A percentile compares a stretch with the other conserved stretches of the same genome.
Conservation (phyloP, 208 protist genomes). For the Wallacemonas collosoma region DNA sequence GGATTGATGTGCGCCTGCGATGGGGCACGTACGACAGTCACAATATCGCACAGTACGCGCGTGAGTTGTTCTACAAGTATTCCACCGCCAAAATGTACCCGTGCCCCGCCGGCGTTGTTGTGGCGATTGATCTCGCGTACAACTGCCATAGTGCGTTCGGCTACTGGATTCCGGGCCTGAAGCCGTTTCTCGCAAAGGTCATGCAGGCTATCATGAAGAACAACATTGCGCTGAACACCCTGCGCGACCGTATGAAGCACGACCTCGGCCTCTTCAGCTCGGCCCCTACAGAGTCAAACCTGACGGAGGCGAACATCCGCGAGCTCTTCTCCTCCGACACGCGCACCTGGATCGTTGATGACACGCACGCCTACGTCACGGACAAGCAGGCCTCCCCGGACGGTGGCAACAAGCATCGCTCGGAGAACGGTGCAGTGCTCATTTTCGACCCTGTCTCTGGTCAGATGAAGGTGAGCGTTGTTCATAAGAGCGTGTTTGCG, state of each 20-base stretch:
- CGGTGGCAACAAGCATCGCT: slow-evolving; percentile 97
- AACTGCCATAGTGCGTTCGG: slow-evolving; percentile 99
- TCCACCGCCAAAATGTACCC: slow-evolving; percentile 99
- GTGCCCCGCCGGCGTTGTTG: slow-evolving; percentile 98
- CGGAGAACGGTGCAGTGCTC: slow-evolving; percentile 99
- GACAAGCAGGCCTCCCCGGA: slow-evolving; percentile 99
- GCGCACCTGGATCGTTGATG: slow-evolving; percentile 99
- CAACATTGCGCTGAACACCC: slow-evolving; percentile 99
- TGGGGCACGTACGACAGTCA: slow-evolving; percentile 99
- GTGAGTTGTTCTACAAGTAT: slow-evolving; percentile 99
- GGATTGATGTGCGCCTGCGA: slow-evolving; percentile 99
- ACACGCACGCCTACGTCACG: slow-evolving; percentile 99
- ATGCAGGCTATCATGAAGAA: slow-evolving; percentile 99
- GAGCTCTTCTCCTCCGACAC: slow-evolving; percentile 99
- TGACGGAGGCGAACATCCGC: slow-evolving; percentile 98
- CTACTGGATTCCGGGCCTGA: slow-evolving; percentile 98
- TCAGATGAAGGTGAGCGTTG: slow-evolving; percentile 99
- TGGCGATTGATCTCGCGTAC: slow-evolving; percentile 99
- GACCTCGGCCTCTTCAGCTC: slow-evolving; percentile 99
- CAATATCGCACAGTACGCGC: slow-evolving; percentile 99
- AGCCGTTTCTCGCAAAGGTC: slow-evolving; percentile 97
- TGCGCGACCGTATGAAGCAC: slow-evolving; percentile 99
- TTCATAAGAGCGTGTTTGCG: slow-evolving; percentile 99
- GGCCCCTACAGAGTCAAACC: slow-evolving; percentile 99
- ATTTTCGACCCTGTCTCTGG: slow-evolving; percentile 99